phyloP scores from a whole-genome alignment of 352 stramenopile species.

The Pythium brachiatum region DNA sequence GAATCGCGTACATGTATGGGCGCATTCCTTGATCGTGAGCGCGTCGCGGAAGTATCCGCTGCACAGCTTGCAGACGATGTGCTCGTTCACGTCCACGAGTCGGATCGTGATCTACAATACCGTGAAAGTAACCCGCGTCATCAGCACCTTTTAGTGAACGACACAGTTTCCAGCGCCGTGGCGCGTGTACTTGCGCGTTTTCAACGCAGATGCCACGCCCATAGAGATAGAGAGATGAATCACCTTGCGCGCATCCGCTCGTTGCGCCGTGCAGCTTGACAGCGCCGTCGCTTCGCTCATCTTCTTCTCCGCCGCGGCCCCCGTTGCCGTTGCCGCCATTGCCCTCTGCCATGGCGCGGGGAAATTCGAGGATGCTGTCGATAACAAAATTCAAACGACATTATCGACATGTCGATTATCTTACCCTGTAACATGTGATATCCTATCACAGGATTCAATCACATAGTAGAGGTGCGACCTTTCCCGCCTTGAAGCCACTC shows the following conservation, averaged over 20 bases:
- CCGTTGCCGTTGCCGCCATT: constrained; percentile 14
- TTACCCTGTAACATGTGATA: not conserved
- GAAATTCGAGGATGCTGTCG: not conserved
- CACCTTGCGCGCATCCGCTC: constrained; percentile 13
- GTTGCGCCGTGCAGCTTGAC: constrained; percentile 6
- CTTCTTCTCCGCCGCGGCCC: not conserved
- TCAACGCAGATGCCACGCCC: not conserved
- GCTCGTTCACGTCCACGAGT: constrained; percentile 46
- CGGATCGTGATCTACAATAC: constrained; percentile 45
- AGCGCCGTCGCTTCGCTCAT: not conserved
- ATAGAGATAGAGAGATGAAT: not conserved
- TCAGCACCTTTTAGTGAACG: too few relatives aligned
- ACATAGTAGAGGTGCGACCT: constrained; percentile 5
- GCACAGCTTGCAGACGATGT: constrained; percentile 67
- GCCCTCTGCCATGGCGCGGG: not conserved
- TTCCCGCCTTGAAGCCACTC: not conserved
- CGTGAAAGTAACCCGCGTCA: not conserved
- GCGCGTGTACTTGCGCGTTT: not conserved
- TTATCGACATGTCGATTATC: constrained; percentile 1
- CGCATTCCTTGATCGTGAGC: constrained; percentile 75
- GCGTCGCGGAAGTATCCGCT: constrained; percentile 66
- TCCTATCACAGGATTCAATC: not conserved
- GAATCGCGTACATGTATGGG: constrained; percentile 62
- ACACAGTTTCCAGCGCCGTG: not conserved
- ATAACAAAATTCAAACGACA: not conserved